Evolutionary conservation across 257 asterid species (phyloP), one percentile per base, ranked within the genome.

Genomic region (Rehmannia glutinosa): DNA sequence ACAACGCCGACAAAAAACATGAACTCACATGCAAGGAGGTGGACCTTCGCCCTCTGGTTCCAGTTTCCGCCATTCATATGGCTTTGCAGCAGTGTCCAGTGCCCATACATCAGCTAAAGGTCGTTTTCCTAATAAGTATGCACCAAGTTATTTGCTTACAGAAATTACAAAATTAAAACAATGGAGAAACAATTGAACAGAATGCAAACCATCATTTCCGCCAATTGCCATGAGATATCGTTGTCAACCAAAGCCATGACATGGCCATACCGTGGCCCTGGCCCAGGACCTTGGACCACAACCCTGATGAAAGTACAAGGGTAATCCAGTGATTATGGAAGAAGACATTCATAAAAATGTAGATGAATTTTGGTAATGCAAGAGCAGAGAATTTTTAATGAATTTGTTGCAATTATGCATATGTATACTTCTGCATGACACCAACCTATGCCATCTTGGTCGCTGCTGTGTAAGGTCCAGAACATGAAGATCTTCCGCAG

Each of bases 41-140:
- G 99, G 99, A 68, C 99, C 98, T 83, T 94, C 99, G 33, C 99
- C 99, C 82, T 91, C 99, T 60, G 99, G 99, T 83, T 94, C 99
- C 82, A 91, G 72, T 83, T 94, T 94, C 75, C 99, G 85, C 99
- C 98, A 94, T 78, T 94, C 98, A 77, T 94, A 94, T 41, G 99
- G 99, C 90, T 94, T 94, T 50, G 99, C 99, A 79, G 99, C 99
- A 66, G 99, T 94, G 81, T 94, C 99, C 75, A 94, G 83, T 27
- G 99, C 99, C 99, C 99, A 94, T 2, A 94, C 99, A 81, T 94
- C 99, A 73, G 98, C 99, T 77, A 94, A 79, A 64, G 99, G 96
- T 24, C 99, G 88, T 73, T 94, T 94, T 50, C 99, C 99, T 94
- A 71, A 78, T 55, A 79, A 60, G 52, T 25, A 74, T 27, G 64